A percentile compares a stretch with the other conserved stretches of the same genome.
These are phyloP conservation scores for Gossypium arboreum DNA, from an alignment of 345 rosid species.

Conservation along the genomic window DNA sequence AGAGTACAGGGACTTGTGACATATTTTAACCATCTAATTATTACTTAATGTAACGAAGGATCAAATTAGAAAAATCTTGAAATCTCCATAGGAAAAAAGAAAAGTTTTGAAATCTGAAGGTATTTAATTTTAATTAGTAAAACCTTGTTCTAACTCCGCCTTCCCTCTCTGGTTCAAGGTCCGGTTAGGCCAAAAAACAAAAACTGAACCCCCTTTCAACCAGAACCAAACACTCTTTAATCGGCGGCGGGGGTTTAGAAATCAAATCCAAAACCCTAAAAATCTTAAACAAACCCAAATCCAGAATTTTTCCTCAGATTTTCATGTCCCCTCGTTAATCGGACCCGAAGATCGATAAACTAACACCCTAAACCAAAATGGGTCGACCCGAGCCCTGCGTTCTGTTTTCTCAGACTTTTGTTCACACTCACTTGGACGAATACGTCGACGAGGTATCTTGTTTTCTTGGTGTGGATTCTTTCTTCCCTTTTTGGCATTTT, in stretches of 20 bases:
- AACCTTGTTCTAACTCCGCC: not conserved
- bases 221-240: not conserved
- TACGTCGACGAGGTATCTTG: conserved; percentile 86
- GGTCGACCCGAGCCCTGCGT: conserved; percentile 94
- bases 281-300: not conserved
- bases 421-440: conserved; percentile 90
- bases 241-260: conserved; percentile 1
- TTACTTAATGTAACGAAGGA: not conserved
- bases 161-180: not conserved
- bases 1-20: no score
- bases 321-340: conserved; percentile 10
- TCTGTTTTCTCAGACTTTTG: conserved; percentile 87
- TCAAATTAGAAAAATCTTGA: not conserved
- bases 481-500: not conserved
- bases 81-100: not conserved
- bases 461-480: not conserved
- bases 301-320: not conserved
- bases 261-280: conserved; percentile 8
- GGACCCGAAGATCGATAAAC: conserved; percentile 10
- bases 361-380: conserved; percentile 30
- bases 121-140: not conserved
- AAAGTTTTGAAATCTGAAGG: not conserved
- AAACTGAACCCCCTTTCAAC: not conserved
- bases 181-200: not conserved
- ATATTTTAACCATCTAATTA: no score